Evolutionary conservation across 2,329 filamentous ascomycete genomes (phyloP).

Genomic region (Lachnellula subtilissima): DNA sequence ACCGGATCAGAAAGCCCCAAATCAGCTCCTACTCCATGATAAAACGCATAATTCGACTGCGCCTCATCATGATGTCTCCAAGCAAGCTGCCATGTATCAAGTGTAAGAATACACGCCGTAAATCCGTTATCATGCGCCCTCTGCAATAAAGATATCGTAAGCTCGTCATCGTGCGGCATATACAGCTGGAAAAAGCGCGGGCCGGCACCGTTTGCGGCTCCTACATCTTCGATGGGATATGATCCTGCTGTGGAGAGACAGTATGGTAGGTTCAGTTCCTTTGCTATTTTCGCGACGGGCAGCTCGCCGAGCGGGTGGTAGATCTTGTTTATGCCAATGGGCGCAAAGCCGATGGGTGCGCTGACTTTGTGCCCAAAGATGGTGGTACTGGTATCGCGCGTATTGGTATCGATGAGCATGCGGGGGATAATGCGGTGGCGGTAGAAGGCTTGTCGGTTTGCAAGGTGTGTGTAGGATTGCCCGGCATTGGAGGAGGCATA

Average conservation of each 20-base stretch:
- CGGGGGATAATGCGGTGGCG: slow-evolving; percentile 58
- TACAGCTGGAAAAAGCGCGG: slow-evolving; percentile 60
- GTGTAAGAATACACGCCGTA: slow-evolving; percentile 53
- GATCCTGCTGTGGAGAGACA: slow-evolving; percentile 52
- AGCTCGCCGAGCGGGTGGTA: slow-evolving; percentile 56
- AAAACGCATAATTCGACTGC: slow-evolving; percentile 58
- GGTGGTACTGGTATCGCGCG: slow-evolving; percentile 49
- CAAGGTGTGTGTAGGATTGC: slow-evolving; percentile 46
- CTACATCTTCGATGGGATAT: slow-evolving; percentile 52
- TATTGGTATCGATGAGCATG: slow-evolving; percentile 57
- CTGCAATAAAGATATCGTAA: slow-evolving; percentile 51
- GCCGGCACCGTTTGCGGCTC: slow-evolving; percentile 46
- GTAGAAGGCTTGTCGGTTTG: slow-evolving; percentile 61
- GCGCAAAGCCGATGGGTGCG: slow-evolving; percentile 60
- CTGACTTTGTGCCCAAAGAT: slow-evolving; percentile 57
- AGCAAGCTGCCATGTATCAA: slow-evolving; percentile 60
- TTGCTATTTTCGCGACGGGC: slow-evolving; percentile 54
- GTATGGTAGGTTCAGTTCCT: slow-evolving; percentile 55
- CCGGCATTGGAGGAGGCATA: slow-evolving; percentile 55
- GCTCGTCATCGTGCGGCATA: slow-evolving; percentile 57
- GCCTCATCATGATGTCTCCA: slow-evolving; percentile 56
- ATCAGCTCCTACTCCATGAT: slow-evolving; percentile 54
- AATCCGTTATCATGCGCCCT: slow-evolving; percentile 52
- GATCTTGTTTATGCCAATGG: slow-evolving; percentile 62
- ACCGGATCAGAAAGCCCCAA: slow-evolving; percentile 55